Evolutionary conservation across 129 eudicot species (phyloP).

Genomic region (Tagetes erecta): DNA sequence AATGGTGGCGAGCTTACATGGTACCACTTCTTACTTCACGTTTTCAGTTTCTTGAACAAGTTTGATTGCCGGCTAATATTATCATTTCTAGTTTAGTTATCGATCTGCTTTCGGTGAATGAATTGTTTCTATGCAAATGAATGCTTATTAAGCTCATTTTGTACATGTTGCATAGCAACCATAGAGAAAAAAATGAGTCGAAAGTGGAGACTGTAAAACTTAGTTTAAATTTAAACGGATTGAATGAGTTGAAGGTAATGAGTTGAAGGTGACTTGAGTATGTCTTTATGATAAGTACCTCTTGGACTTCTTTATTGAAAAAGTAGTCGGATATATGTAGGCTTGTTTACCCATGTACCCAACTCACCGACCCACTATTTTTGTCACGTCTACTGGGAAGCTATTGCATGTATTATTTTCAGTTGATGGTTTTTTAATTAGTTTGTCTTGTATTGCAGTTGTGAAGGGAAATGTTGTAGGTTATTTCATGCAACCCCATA

Average conservation of each 20-base stretch:
- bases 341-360: not conserved
- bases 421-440: slow-evolving; percentile 13
- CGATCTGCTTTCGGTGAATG: not conserved
- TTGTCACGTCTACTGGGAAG: slow-evolving; percentile 7
- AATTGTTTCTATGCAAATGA: not conserved
- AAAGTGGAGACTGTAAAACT: not conserved
- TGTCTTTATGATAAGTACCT: not conserved
- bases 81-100: not conserved
- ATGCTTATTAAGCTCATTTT: not conserved
- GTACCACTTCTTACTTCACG: slow-evolving; percentile 40
- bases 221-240: not conserved
- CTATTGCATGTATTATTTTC: not conserved
- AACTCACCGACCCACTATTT: slow-evolving; percentile 1
- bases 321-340: not conserved
- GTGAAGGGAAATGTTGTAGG: slow-evolving; percentile 82
- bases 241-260: not conserved
- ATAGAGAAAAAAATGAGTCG: not conserved
- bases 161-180: not conserved
- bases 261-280: not conserved
- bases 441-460: slow-evolving; percentile 38
- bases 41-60: not conserved
- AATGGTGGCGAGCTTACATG: slow-evolving; percentile 64
- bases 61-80: not conserved
- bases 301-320: not conserved
- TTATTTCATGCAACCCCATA: slow-evolving; percentile 61